Conservation (phyloP, 257 asterid species). For the Rhazya stricta region DNA sequence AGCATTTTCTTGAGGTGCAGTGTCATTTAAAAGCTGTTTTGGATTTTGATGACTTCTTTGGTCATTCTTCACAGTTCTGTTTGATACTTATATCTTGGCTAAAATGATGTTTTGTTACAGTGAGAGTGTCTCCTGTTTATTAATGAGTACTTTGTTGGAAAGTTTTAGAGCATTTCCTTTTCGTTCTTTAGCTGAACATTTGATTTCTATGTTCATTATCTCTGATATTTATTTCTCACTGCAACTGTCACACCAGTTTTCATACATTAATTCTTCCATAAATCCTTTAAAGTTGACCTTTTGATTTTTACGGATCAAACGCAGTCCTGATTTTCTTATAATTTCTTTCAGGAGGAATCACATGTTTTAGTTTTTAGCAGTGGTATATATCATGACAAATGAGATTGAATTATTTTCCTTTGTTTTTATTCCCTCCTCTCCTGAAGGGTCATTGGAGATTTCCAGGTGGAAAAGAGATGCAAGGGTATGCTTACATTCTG, state of each 20-base stretch:
- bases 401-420: neutral
- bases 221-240: neutral
- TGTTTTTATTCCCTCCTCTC: slow-evolving; percentile 15
- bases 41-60: neutral
- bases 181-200: neutral
- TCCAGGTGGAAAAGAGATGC: slow-evolving; percentile 98
- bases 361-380: neutral
- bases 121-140: neutral
- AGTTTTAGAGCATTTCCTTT: neutral
- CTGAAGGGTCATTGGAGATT: slow-evolving; percentile 99
- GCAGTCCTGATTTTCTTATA: neutral
- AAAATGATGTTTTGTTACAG: neutral
- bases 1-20: neutral
- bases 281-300: neutral
- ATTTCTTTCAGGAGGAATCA: slow-evolving; percentile 1
- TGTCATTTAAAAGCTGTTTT: neutral
- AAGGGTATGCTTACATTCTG: slow-evolving; percentile 88
- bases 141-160: neutral
- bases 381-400: neutral
- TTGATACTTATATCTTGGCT: neutral
- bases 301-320: neutral
- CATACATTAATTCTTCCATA: neutral
- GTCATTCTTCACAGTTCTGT: neutral
- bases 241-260: neutral
- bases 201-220: neutral